phyloP scores from a whole-genome alignment of 805 yeast species.

The Middelhovenomyces tepae region DNA sequence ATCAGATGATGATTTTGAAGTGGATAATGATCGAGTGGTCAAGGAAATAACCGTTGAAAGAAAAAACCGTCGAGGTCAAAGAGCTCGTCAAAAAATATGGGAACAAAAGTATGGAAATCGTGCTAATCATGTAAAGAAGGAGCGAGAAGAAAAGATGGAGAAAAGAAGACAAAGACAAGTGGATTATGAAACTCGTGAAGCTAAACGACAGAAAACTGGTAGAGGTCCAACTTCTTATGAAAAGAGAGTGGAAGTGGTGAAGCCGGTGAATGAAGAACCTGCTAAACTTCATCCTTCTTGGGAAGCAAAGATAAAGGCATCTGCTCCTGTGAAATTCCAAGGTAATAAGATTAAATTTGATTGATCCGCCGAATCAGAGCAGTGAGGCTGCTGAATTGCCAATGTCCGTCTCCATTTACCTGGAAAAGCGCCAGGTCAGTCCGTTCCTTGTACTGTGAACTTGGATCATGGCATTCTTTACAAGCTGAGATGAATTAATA shows the following conservation, averaged over 20 bases:
- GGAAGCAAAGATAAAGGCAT: conserved; percentile 79
- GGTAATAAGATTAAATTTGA: conserved; percentile 84
- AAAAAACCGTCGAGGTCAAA: conserved; percentile 91
- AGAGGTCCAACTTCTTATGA: neutral
- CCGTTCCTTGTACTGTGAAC: too few relatives aligned
- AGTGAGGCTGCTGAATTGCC: too few relatives aligned
- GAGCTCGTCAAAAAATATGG: conserved; percentile 97
- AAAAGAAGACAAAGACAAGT: conserved; percentile 51
- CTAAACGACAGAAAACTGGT: conserved; percentile 29
- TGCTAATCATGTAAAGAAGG: conserved; percentile 77
- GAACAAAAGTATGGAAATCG: conserved; percentile 74
- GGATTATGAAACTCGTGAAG: conserved; percentile 66
- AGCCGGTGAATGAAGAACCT: conserved; percentile 16
- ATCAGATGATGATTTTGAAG: conserved; percentile 39
- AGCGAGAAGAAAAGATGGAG: conserved; percentile 43
- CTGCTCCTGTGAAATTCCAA: conserved; percentile 54
- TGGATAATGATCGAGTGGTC: conserved; percentile 16
- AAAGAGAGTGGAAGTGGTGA: conserved; percentile 26
- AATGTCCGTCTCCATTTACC: too few relatives aligned
- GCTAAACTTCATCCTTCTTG: conserved; percentile 86
- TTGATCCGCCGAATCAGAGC: too few relatives aligned
- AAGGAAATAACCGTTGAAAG: conserved; percentile 31
- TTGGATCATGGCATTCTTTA: too few relatives aligned
- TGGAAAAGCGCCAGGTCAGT: too few relatives aligned
- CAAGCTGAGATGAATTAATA: too few relatives aligned